A percentile compares a stretch with the other conserved stretches of the same genome.
phyloP scores from a whole-genome alignment of 176 grass and related monocot species.

The Musa acuminata region DNA sequence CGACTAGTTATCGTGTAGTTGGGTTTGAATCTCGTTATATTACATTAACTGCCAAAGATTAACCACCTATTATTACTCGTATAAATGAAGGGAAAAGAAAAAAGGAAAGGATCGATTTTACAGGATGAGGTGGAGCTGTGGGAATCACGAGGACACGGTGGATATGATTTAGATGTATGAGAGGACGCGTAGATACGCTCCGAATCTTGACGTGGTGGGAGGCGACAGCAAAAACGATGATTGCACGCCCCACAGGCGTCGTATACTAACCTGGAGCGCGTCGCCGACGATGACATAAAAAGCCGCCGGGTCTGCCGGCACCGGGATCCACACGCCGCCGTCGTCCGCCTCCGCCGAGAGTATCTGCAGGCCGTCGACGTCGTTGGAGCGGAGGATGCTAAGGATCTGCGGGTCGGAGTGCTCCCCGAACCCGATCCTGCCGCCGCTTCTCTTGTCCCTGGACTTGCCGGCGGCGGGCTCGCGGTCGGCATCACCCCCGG shows the following conservation, averaged over 20 bases:
- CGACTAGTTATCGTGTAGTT: no score
- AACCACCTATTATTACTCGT: no score
- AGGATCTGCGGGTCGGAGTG: slow-evolving; percentile 85
- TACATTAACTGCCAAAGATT: no score
- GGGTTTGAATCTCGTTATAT: no score
- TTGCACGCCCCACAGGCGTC: no score
- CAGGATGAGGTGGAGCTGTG: no score
- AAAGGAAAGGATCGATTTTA: no score
- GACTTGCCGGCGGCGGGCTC: background rate
- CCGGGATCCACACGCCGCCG: slow-evolving; percentile 37
- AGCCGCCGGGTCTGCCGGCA: slow-evolving; percentile 51
- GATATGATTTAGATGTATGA: no score
- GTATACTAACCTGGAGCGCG: slow-evolving; percentile 53
- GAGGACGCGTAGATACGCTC: no score
- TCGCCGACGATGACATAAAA: slow-evolving; percentile 80
- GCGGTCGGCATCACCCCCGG: background rate
- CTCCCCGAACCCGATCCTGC: slow-evolving; percentile 71
- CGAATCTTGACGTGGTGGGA: no score
- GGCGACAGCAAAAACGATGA: background rate
- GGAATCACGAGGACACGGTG: no score
- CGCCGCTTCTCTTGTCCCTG: slow-evolving; percentile 24
- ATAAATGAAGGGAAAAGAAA: no score
- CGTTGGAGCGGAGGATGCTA: slow-evolving; percentile 66
- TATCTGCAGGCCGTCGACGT: slow-evolving; percentile 72
- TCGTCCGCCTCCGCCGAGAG: slow-evolving; percentile 14